Evolutionary conservation across 2,329 filamentous ascomycete species (phyloP).

Genomic region (Beauveria asiatica): DNA sequence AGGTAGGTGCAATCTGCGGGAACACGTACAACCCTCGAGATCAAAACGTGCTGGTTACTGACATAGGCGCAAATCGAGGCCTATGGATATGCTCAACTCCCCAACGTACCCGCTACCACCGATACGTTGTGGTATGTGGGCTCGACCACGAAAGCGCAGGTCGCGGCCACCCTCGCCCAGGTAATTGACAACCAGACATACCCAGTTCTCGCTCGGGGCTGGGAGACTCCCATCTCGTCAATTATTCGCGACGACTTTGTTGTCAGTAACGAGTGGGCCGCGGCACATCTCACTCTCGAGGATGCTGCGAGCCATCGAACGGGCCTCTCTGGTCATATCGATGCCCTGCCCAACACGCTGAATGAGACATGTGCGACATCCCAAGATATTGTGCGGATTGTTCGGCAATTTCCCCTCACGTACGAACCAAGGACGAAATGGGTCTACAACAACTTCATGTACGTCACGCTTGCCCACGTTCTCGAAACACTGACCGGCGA

Average conservation of each 20-base stretch:
- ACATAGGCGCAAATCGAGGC: slow-evolving; percentile 14
- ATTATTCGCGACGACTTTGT: slow-evolving; percentile 46
- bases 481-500: slow-evolving; percentile 33
- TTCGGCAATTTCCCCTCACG: slow-evolving; percentile 37
- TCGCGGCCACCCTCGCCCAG: slow-evolving; percentile 40
- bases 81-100: slow-evolving; percentile 22
- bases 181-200: slow-evolving; percentile 35
- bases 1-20: slow-evolving; percentile 21
- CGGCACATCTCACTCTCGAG: slow-evolving; percentile 41
- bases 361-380: slow-evolving; percentile 24
- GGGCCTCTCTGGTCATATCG: slow-evolving; percentile 37
- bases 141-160: slow-evolving; percentile 49
- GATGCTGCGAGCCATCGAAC: slow-evolving; percentile 46
- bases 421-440: slow-evolving; percentile 35
- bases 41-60: not conserved
- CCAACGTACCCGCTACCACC: slow-evolving; percentile 31
- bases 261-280: slow-evolving; percentile 36
- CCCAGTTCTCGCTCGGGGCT: slow-evolving; percentile 26
- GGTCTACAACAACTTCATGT: slow-evolving; percentile 46
- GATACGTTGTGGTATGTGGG: slow-evolving; percentile 47
- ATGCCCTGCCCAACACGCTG: slow-evolving; percentile 15
- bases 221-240: slow-evolving; percentile 37
- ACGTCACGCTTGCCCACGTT: slow-evolving; percentile 33
- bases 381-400: slow-evolving; percentile 30
- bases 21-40: not conserved